Evolutionary conservation across 768 basidiomycete species (phyloP), one percentile per base, ranked within the genome.

Genomic region (Agrocybe pediades): DNA sequence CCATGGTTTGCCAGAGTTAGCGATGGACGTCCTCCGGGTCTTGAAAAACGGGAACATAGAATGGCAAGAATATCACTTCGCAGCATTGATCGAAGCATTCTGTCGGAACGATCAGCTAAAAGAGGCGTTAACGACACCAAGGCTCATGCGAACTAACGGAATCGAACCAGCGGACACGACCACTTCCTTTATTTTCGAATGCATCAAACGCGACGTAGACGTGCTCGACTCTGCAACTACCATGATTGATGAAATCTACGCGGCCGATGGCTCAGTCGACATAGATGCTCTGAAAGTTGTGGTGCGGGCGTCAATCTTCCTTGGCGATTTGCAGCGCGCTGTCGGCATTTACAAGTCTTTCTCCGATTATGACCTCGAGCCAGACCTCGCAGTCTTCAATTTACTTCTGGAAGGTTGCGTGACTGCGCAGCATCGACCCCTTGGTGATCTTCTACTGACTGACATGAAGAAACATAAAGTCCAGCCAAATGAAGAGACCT

Each of bases 11-110:
- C 80, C 88, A 5, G 81, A 84, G 42, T 76, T 95, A 0, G 91
- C 87, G 20, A 73, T 80, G 13, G 83, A 86, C 39, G 88, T 81
- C 24, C 70, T 94, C 39, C 81, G 77, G 1, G 70, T 79, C 6
- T 72, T 95, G 33, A 76, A 80, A 41, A 47, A 56, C 9, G 68
- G 80, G 7, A 76, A 78, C 15, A 68, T 82, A 13, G 64, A 74
- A 42, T 76, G 81, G 70, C 64, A 76, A 62, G 92, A 94, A 65
- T 71, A 88, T 62, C 93, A 95, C 65, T 84, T 91, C 60, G 83
- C 88, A 1, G 84, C 91, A 2, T 69, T 94, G 19, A 72, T 95
- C 25, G 88, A 93, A 63, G 85, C 91, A 0, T 85, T 88, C 61
- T 83, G 82, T 67, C 78, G 73, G 13, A 77, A 75, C 23, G 74